Evolutionary conservation across 257 asterid species (phyloP), one percentile per base, ranked within the genome.

Genomic region (Coffea eugenioides): DNA sequence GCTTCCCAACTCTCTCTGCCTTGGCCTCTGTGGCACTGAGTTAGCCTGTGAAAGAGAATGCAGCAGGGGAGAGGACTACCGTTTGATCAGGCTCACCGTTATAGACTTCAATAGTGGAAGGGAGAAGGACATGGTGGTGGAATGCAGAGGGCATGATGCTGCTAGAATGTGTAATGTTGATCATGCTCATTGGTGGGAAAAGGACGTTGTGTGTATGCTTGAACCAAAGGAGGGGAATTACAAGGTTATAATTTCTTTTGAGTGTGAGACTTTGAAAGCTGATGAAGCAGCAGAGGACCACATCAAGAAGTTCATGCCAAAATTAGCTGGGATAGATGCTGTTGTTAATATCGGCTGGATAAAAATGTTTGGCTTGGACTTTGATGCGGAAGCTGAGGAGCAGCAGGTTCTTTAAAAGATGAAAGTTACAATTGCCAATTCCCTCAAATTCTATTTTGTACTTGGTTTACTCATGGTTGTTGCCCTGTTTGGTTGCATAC

Each of bases 181-280:
- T 43, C 97, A 92, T 84, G 99, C 97, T 85, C 99, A 96, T 65
- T 98, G 99, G 80, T 95, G 99, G 98, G 97, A 93, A 78, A 88
- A 91, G 80, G 99, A 94, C 83, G 92, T 93, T 34, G 93, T 90
- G 72, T 93, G 93, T 59, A 89, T 94, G 97, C 82, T 96, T 45
- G 98, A 96, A 76, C 86, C 91, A 88, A 92, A 90, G 88, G 90
- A 88, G 34, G 84, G 77, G 72, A 90, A 88, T 81, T 20, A 21
- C 77, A 85, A 85, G 86, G 86, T 88, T 80, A 84, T 86, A 8
- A 91, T 94, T 82, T 88, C 90, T 66, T 96, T 96, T 31, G 95
- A 90, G 77, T 96, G 99, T 69, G 99, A 94, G 84, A 94, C 97
- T 27, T 82, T 96, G 82, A 96, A 94, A 88, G 92, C 98, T 71